These are phyloP conservation scores for Wickerhamiella bombiphila DNA, from an alignment of 805 yeast genomes.

Conservation along the genomic window DNA sequence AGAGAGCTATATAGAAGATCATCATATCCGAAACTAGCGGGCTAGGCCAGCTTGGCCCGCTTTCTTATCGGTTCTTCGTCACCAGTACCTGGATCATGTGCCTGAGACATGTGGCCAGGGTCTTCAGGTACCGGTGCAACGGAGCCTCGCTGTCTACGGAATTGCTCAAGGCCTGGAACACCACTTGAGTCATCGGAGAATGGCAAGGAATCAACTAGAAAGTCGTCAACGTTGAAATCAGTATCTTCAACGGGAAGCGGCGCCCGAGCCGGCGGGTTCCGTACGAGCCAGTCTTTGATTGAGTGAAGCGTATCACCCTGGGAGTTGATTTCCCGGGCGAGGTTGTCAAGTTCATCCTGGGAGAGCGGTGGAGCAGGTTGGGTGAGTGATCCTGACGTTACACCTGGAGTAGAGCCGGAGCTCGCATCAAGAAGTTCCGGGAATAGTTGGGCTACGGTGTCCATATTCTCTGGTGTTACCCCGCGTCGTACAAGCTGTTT, in stretches of 20 bases:
- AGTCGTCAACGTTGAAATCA: constrained; percentile 18
- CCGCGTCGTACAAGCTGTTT: constrained; percentile 1
- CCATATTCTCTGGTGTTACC: not conserved
- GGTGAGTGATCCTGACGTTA: no score
- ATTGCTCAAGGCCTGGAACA: no score
- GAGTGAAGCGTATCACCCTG: constrained; percentile 10
- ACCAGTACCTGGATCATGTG: no score
- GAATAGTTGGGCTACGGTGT: constrained; percentile 13
- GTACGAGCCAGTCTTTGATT: constrained; percentile 13
- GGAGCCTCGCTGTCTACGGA: no score
- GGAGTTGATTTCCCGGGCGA: constrained; percentile 8
- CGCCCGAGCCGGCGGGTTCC: not conserved
- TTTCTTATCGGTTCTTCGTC: no score
- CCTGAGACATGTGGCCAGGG: no score
- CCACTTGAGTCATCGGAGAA: constrained; percentile 6
- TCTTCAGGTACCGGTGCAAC: no score
- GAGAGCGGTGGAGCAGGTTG: no score
- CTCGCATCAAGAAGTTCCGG: constrained; percentile 9
- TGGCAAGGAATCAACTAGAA: constrained; percentile 6
- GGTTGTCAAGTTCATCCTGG: constrained; percentile 11
- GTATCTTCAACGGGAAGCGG: no score
- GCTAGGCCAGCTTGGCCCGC: not conserved
- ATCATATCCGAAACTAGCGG: no score
- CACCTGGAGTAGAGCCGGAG: not conserved
- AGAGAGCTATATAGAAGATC: no score